phyloP scores from a whole-genome alignment of 2,329 filamentous ascomycete genomes.

The Penicillium thymicola region DNA sequence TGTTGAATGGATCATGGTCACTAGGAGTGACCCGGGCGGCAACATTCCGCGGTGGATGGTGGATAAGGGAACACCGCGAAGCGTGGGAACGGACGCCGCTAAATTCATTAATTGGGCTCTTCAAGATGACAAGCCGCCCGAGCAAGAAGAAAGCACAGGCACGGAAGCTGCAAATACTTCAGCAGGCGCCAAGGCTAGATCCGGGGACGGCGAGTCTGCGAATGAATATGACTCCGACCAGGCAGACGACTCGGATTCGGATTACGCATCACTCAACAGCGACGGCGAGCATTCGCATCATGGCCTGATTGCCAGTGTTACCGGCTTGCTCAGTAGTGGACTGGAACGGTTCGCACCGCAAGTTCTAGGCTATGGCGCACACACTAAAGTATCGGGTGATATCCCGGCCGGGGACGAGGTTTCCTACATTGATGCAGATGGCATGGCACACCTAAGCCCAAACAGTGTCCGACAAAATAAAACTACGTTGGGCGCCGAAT shows the following conservation, averaged over 20 bases:
- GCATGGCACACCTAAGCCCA: neutral
- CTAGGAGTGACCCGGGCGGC: constrained; percentile 81
- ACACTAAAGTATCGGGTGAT: constrained; percentile 12
- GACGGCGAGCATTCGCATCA: constrained; percentile 26
- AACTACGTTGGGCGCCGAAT: neutral
- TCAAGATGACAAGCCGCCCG: constrained; percentile 46
- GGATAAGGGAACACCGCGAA: constrained; percentile 79
- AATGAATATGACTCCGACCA: constrained; percentile 11
- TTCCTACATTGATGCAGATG: neutral
- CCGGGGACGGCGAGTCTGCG: neutral
- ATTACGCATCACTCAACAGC: constrained; percentile 14
- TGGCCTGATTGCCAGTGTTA: constrained; percentile 37
- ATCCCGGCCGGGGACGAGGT: neutral
- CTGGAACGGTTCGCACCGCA: constrained; percentile 53
- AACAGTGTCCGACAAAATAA: neutral
- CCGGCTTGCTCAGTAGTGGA: constrained; percentile 37
- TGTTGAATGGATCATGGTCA: constrained; percentile 92
- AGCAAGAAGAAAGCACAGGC: constrained; percentile 20
- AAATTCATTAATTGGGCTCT: constrained; percentile 81
- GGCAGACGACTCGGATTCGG: constrained; percentile 18
- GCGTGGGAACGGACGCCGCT: constrained; percentile 72
- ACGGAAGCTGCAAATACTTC: neutral
- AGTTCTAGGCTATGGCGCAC: constrained; percentile 50
- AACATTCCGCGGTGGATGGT: constrained; percentile 87
- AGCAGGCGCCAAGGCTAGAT: neutral